phyloP scores from a whole-genome alignment of 805 yeast genomes.

The Lipomyces chichibuensis region DNA sequence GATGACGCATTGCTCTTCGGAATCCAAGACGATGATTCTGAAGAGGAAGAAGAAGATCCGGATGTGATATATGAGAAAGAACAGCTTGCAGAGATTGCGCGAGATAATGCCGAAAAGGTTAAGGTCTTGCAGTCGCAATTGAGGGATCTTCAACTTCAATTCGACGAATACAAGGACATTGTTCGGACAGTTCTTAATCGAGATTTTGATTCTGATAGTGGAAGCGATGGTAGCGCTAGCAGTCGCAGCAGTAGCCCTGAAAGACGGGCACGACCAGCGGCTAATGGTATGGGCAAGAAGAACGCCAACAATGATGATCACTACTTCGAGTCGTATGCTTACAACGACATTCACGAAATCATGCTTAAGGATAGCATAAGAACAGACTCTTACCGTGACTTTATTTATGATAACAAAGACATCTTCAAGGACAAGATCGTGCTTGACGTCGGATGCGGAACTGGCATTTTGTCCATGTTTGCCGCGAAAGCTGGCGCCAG shows the following conservation, averaged over 20 bases:
- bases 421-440: slow-evolving; percentile 92
- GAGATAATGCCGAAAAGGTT: slow-evolving; percentile 13
- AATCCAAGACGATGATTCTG: slow-evolving; percentile 37
- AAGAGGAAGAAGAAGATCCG: slow-evolving; percentile 32
- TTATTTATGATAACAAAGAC: slow-evolving; percentile 86
- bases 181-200: slow-evolving; percentile 20
- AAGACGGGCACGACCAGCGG: background rate
- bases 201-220: slow-evolving; percentile 14
- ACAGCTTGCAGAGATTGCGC: slow-evolving; percentile 7
- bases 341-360: slow-evolving; percentile 97
- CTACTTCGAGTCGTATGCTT: slow-evolving; percentile 93
- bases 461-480: slow-evolving; percentile 96
- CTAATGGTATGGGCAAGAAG: slow-evolving; percentile 4
- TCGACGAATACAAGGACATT: slow-evolving; percentile 32
- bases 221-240: slow-evolving; percentile 5
- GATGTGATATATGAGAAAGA: slow-evolving; percentile 40
- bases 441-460: slow-evolving; percentile 98
- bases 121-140: slow-evolving; percentile 25
- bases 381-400: slow-evolving; percentile 87
- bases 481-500: slow-evolving; percentile 99
- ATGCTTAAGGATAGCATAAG: slow-evolving; percentile 96
- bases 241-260: slow-evolving; percentile 1
- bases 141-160: slow-evolving; percentile 21
- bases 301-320: slow-evolving; percentile 52
- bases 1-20: slow-evolving; percentile 39